Evolutionary conservation across 768 basidiomycete species (phyloP).

Genomic region (Boletales sp.): DNA sequence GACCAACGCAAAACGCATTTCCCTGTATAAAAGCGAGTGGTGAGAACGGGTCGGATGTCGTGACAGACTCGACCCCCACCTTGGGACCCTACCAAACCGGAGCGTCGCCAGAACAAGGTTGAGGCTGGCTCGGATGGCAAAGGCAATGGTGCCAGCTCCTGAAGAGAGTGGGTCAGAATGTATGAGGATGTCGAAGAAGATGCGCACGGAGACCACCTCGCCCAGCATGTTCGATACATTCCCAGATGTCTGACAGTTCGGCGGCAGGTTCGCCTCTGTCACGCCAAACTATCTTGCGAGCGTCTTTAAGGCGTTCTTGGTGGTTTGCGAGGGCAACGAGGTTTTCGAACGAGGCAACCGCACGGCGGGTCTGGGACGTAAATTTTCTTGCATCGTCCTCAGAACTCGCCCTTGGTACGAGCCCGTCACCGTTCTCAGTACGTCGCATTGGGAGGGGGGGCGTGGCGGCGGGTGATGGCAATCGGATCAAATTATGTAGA

Average conservation of each 20-base stretch:
- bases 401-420: no score
- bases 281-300: constrained; percentile 79
- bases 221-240: constrained; percentile 68
- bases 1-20: constrained; percentile 61
- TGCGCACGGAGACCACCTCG: constrained; percentile 69
- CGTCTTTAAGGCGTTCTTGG: constrained; percentile 68
- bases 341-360: constrained; percentile 79
- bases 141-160: constrained; percentile 83
- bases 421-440: no score
- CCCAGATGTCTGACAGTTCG: constrained; percentile 58
- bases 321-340: constrained; percentile 82
- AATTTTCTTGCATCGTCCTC: neutral
- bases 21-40: constrained; percentile 38
- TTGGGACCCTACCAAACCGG: constrained; percentile 60
- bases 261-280: constrained; percentile 74
- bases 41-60: neutral
- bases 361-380: constrained; percentile 30
- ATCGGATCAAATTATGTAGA: no score
- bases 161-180: neutral
- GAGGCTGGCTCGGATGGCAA: constrained; percentile 76
- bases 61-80: constrained; percentile 39
- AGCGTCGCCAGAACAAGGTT: constrained; percentile 80
- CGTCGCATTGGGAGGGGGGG: no score
- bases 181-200: neutral
- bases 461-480: no score